Conservation (phyloP, 148 eudicot species). For the Amaranthus cruentus region DNA sequence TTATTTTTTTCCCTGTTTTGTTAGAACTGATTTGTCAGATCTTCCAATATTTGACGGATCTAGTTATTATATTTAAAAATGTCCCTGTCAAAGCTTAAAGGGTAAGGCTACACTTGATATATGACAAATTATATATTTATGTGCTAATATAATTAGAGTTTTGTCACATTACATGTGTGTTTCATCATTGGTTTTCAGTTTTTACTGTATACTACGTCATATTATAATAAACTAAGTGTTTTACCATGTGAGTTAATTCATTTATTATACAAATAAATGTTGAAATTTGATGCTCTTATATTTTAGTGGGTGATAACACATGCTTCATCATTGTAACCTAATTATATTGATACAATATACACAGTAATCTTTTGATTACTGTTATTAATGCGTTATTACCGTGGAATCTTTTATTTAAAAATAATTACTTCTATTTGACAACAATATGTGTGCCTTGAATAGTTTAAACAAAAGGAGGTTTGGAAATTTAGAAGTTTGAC, state of each 20-base stretch:
- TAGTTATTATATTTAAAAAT: too few species aligned
- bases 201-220: background rate
- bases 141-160: background rate
- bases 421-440: too few species aligned
- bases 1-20: too few species aligned
- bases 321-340: slow-evolving; percentile 8
- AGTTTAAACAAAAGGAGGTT: background rate
- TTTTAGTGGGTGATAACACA: slow-evolving; percentile 13
- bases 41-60: too few species aligned
- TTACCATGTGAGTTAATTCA: background rate
- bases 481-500: background rate
- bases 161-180: too few species aligned
- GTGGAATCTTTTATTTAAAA: too few species aligned
- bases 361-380: slow-evolving; percentile 2
- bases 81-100: too few species aligned
- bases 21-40: too few species aligned
- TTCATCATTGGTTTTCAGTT: background rate
- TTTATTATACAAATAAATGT: background rate
- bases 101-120: background rate
- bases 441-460: too few species aligned
- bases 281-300: background rate
- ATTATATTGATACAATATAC: background rate
- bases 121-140: slow-evolving; percentile 2
- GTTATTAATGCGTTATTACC: slow-evolving; percentile 1
- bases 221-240: background rate